A percentile compares a stretch with the other conserved stretches of the same genome.
Conservation (phyloP, 306 rosid genomes). For the Vigna mungo region DNA sequence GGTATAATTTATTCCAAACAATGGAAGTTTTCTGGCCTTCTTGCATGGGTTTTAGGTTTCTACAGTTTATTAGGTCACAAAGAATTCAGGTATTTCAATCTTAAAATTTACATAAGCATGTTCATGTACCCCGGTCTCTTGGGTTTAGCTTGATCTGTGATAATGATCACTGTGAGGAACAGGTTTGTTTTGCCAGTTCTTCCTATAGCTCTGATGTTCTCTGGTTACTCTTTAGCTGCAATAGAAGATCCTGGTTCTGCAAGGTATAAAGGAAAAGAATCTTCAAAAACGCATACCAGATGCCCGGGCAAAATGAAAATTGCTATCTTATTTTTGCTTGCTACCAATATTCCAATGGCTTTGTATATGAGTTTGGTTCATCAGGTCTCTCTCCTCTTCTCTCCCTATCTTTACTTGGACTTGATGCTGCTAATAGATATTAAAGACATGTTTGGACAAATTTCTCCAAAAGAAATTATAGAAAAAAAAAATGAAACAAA, state of each 20-base stretch:
- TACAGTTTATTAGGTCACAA: constrained; percentile 91
- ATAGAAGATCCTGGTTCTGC: constrained; percentile 51
- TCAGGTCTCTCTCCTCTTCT: constrained; percentile 66
- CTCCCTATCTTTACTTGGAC: neutral
- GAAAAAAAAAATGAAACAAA: too few relatives aligned
- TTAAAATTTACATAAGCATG: constrained; percentile 30
- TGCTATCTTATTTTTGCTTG: constrained; percentile 76
- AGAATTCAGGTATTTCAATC: constrained; percentile 82
- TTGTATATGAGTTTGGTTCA: constrained; percentile 95
- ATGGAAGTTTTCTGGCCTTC: constrained; percentile 84
- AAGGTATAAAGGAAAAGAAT: constrained; percentile 45
- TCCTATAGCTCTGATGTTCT: constrained; percentile 88
- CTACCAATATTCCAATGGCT: constrained; percentile 91
- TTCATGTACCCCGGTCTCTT: constrained; percentile 16
- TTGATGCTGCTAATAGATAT: neutral
- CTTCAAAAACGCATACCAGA: constrained; percentile 46
- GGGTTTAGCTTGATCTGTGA: constrained; percentile 38
- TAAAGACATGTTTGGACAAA: neutral
- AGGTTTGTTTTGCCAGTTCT: constrained; percentile 97
- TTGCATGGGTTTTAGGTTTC: constrained; percentile 83
- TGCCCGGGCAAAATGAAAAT: constrained; percentile 55
- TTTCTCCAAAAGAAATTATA: too few relatives aligned
- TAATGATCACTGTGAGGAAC: constrained; percentile 43
- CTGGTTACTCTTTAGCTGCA: constrained; percentile 80
- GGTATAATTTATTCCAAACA: constrained; percentile 79